Evolutionary conservation across 2,329 filamentous ascomycete species (phyloP).

Genomic region (Fusarium zealandicum): DNA sequence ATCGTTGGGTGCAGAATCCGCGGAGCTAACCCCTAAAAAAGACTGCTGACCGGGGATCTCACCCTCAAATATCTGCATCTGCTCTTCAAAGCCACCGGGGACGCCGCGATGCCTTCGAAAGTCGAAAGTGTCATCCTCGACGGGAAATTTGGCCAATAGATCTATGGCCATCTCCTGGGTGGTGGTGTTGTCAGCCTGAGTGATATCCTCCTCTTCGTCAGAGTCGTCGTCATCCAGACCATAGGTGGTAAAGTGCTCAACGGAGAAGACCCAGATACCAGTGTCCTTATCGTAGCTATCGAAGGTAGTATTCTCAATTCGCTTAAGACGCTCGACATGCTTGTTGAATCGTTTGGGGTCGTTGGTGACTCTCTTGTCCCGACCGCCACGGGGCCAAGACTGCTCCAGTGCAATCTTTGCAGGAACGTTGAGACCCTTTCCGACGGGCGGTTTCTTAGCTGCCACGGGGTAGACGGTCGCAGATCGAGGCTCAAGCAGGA

Average conservation of each 20-base stretch:
- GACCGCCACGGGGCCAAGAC: conserved; percentile 80
- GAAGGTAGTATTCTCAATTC: conserved; percentile 82
- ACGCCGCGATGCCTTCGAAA: conserved; percentile 62
- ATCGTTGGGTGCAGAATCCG: conserved; percentile 74
- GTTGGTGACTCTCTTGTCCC: conserved; percentile 60
- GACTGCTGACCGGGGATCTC: conserved; percentile 67
- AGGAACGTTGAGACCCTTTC: conserved; percentile 91
- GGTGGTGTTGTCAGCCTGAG: conserved; percentile 6
- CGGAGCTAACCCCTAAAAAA: conserved; percentile 95
- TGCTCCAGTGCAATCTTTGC: conserved; percentile 88
- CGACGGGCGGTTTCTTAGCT: conserved; percentile 79
- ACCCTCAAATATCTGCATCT: conserved; percentile 62
- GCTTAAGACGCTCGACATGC: conserved; percentile 82
- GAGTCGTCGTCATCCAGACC: conserved; percentile 80
- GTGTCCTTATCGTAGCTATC: conserved; percentile 79
- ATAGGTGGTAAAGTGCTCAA: conserved; percentile 98
- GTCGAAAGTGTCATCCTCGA: conserved; percentile 66
- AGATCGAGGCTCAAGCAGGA: conserved; percentile 77
- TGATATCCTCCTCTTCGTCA: conserved; percentile 56
- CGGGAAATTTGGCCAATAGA: conserved; percentile 35
- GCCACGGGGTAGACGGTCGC: conserved; percentile 87
- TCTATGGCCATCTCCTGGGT: conserved; percentile 38
- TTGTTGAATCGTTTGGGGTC: conserved; percentile 74
- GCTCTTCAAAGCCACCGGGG: conserved; percentile 82
- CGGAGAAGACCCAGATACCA: conserved; percentile 88